Base-by-base conservation (phyloP, 192 early-diverging fungal genomes). In the Coemansia sp. region DNA sequence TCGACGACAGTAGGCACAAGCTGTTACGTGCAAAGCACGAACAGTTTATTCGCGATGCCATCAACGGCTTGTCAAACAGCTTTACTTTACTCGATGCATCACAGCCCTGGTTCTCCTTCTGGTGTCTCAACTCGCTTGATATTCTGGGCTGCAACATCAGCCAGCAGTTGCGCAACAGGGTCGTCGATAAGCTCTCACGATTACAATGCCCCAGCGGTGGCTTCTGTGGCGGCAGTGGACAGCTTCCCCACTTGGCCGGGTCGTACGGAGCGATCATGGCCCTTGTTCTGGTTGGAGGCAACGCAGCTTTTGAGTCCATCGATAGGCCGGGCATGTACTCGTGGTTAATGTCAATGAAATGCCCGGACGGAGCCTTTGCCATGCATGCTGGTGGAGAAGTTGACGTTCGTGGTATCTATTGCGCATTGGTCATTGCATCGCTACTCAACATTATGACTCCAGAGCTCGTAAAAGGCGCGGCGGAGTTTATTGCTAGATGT, bases 301-400 rank as follows among this genome's bases (percentile, higher is more conserved):
- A 24, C 57, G 86, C 55, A 83, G 91, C 73, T 86, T 92, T 6
- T 91, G 83, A 65, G 78, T 86, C 28, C 3, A 53, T 71, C 24
- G 59, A 59, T 58, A 84, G 90, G 26, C 59, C 83, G 28, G 77
- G 62, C 6, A 77, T 94, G 67, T 88, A 91, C 62, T 60, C 71
- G n/a, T 97, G 91, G 77, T 70, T 99, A 36, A 69, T 94, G 81
- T 61, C 76, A 3, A 79, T 96, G 75, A 99, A 99, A 70, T 88
- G 88, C 26, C 73, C 87, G 0, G 91, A 97, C 77, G 95, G 95
- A 8, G 93, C 92, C 3, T 99, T 96, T 77, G 79, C 76, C 0
- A 93, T 97, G 92, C 91, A 94, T 71, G 77, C 89, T 1, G 94
- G 87, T n/a, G 95, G 95, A 6, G 97, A 99, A 78, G 86, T 93